A percentile compares a stretch with the other conserved stretches of the same genome.
These are phyloP conservation scores for Fomitopsis palustris DNA, from an alignment of 1,284 basidiomycete genomes.

Conservation along the genomic window DNA sequence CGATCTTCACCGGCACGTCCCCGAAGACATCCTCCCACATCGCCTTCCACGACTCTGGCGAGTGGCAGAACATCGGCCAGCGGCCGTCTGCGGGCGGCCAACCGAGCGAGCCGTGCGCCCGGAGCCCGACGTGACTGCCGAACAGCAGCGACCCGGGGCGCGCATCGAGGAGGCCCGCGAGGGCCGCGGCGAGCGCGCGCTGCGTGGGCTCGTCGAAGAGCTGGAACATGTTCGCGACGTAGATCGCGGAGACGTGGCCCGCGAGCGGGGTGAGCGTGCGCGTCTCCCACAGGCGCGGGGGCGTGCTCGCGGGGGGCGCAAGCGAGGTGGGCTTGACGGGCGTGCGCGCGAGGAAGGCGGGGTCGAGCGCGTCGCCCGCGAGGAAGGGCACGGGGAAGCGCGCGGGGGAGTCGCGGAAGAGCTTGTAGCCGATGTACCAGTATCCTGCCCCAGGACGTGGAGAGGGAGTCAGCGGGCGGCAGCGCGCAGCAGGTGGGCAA, in stretches of 20 bases:
- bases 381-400: slow-evolving; percentile 44
- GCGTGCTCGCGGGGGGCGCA: slow-evolving; percentile 17
- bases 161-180: slow-evolving; percentile 38
- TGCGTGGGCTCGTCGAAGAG: slow-evolving; percentile 45
- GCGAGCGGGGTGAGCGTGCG: slow-evolving; percentile 41
- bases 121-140: slow-evolving; percentile 15
- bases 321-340: slow-evolving; percentile 25
- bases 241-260: slow-evolving; percentile 43
- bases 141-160: slow-evolving; percentile 36
- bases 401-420: slow-evolving; percentile 30
- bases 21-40: too few relatives aligned
- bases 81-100: too few relatives aligned
- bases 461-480: background rate
- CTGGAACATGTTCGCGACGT: slow-evolving; percentile 49
- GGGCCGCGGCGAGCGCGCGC: slow-evolving; percentile 32
- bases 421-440: slow-evolving; percentile 32
- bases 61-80: too few relatives aligned
- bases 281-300: slow-evolving; percentile 31
- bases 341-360: slow-evolving; percentile 24
- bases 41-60: too few relatives aligned
- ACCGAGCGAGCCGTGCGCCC: too few relatives aligned
- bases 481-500: slow-evolving; percentile 13
- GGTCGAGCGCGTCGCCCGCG: slow-evolving; percentile 42
- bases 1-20: too few relatives aligned
- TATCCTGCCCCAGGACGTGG: slow-evolving; percentile 23